Base-by-base conservation (phyloP, 495 filamentous ascomycete genomes). In the Trichoderma reesei region DNA sequence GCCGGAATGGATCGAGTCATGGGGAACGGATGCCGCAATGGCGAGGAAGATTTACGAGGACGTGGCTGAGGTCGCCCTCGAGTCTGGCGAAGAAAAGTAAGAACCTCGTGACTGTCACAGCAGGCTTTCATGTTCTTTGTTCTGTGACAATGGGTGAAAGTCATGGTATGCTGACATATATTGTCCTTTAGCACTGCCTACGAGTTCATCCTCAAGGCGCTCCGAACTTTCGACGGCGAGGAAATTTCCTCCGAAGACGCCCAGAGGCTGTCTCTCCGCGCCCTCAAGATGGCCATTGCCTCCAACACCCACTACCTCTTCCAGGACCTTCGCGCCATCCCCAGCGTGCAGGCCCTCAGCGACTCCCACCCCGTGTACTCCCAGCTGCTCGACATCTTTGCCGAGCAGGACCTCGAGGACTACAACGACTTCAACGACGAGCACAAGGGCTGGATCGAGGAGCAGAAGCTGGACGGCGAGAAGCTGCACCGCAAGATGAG, bases 331-430 rank as follows among this genome's bases (percentile, higher is more conserved):
- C 91, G 91, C 60, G 84, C 85, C 38, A 86, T 96, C 62, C 89
- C 96, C 64, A 84, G 88, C 61, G 85, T 99, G 60, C 91, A 96
- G 75, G 87, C 89, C 3, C 88, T 99, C 41, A 85, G 86, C 67
- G 84, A 89, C 63, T 90, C 88, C 65, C 89, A 97, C 66, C 85
- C 89, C 51, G 79, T 88, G 41, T 88, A 90, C 73, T 91, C 87
- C 68, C 90, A 98, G 74, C 85, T 99, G 13, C 86, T 97, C 64
- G 93, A 96, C 67, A 90, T 98, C 73, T 97, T 99, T 79, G 88
- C 88, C 66, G 88, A 92, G 65, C 91, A 98, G 71, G 85, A 89
- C 60, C 82, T 96, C 59, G 95, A 97, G 68, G 91, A 96, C 72
- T 96, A 95, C 79, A 88, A 90, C 71, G 92, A 94, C 73, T 98